Evolutionary conservation across 75 land plant genomes (phyloP).

Genomic region (Cunninghamia lanceolata): DNA sequence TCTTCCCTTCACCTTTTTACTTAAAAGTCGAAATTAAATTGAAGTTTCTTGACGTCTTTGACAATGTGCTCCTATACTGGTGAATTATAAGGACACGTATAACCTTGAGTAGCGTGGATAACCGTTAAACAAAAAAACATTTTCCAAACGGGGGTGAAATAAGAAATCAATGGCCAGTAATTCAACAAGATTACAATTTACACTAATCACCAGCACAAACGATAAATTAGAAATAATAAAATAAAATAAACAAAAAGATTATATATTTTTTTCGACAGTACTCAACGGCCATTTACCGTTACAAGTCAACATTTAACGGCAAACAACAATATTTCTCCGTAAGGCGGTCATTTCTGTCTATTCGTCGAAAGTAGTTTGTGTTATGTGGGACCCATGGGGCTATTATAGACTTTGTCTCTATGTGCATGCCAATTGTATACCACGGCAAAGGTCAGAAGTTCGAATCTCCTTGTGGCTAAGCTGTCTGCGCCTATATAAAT

Average conservation of each 20-base stretch:
- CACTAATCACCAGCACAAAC: not conserved
- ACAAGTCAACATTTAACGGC: not conserved
- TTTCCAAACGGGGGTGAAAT: not conserved
- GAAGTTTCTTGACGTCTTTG: too few relatives aligned
- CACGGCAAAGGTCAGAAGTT: not conserved
- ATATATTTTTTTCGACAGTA: not conserved
- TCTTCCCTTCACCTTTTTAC: too few relatives aligned
- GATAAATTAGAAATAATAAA: not conserved
- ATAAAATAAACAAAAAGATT: not conserved
- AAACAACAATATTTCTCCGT: not conserved
- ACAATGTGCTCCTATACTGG: too few relatives aligned
- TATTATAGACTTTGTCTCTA: not conserved
- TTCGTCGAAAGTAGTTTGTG: not conserved
- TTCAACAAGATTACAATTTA: too few relatives aligned
- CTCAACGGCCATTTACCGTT: not conserved
- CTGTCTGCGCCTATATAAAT: not conserved
- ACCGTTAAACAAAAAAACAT: too few relatives aligned
- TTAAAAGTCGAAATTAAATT: too few relatives aligned
- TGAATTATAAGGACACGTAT: too few relatives aligned
- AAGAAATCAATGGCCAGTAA: too few relatives aligned
- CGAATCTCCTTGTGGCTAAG: slow-evolving; percentile 6
- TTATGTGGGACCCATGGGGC: not conserved
- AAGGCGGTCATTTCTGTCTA: not conserved
- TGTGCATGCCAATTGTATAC: not conserved
- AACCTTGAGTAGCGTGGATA: too few relatives aligned